Evolutionary conservation across 2,329 filamentous ascomycete genomes (phyloP).

Genomic region (Cladobotryum protrusum): DNA sequence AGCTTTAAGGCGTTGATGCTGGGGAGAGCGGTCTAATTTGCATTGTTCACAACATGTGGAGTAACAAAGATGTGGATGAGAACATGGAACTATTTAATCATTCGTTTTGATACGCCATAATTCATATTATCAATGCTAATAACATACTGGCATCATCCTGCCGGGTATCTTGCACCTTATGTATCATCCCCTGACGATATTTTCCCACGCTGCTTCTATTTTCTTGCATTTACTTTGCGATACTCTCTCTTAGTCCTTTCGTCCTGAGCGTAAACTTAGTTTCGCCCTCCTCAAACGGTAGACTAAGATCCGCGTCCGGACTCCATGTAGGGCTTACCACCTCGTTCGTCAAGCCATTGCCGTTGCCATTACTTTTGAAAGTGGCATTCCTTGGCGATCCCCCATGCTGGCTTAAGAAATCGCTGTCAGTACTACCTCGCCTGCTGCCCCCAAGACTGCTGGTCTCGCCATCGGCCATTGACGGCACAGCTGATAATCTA

Average conservation of each 20-base stretch:
- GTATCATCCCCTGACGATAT: background rate
- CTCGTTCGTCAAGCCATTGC: conserved; percentile 11
- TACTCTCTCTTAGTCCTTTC: conserved; percentile 49
- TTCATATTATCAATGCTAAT: background rate
- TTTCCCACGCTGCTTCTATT: background rate
- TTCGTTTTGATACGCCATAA: background rate
- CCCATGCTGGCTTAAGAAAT: conserved; percentile 31
- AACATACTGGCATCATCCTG: background rate
- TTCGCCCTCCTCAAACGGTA: conserved; percentile 43
- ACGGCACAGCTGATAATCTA: conserved; percentile 24
- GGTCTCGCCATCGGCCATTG: conserved; percentile 24
- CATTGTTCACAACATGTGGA: background rate
- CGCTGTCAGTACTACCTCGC: conserved; percentile 40
- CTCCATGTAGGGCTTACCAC: conserved; percentile 1
- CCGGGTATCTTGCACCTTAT: background rate
- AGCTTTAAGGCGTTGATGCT: background rate
- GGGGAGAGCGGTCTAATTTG: background rate
- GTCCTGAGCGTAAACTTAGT: conserved; percentile 48
- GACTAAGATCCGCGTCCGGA: conserved; percentile 20
- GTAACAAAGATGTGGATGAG: background rate
- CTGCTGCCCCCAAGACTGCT: conserved; percentile 34
- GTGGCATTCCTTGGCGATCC: conserved; percentile 37
- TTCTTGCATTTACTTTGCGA: conserved; percentile 8
- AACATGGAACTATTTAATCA: background rate
- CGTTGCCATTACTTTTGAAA: conserved; percentile 19